Percentiles rank a stretch among this genome's conserved stretches.
Conservation (phyloP, 2,329 filamentous ascomycete genomes). For the Microdochium bolleyi region DNA sequence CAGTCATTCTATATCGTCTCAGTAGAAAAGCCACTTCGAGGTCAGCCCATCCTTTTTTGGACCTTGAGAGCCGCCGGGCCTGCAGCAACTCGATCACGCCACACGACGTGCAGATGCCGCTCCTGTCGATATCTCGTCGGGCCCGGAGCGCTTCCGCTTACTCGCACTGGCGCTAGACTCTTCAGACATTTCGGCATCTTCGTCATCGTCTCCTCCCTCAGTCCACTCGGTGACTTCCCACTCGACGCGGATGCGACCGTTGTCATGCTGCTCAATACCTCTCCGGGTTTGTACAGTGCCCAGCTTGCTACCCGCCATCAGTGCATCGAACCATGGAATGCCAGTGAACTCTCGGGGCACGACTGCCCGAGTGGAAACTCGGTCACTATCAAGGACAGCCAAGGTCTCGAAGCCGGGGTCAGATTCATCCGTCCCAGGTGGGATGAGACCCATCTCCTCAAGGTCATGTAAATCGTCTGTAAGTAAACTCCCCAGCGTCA, state of each 20-base stretch:
- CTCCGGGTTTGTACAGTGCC: constrained; percentile 59
- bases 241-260: constrained; percentile 61
- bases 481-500: constrained; percentile 72
- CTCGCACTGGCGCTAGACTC: constrained; percentile 26
- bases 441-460: constrained; percentile 68
- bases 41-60: background rate
- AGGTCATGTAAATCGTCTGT: constrained; percentile 64
- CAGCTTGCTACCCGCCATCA: constrained; percentile 69
- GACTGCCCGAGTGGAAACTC: constrained; percentile 21
- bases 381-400: constrained; percentile 12
- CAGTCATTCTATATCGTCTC: background rate
- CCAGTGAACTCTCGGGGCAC: constrained; percentile 56
- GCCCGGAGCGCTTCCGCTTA: constrained; percentile 46
- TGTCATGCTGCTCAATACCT: constrained; percentile 43
- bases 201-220: constrained; percentile 28
- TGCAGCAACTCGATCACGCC: background rate
- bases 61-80: background rate
- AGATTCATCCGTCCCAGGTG: constrained; percentile 24
- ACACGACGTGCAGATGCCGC: background rate
- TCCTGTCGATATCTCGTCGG: constrained; percentile 15
- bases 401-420: constrained; percentile 13
- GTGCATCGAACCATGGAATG: constrained; percentile 77
- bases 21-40: too few species aligned
- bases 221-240: constrained; percentile 81
- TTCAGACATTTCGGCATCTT: constrained; percentile 24